phyloP scores from a whole-genome alignment of 2,329 filamentous ascomycete genomes.

The Cytospora paraplurivora region DNA sequence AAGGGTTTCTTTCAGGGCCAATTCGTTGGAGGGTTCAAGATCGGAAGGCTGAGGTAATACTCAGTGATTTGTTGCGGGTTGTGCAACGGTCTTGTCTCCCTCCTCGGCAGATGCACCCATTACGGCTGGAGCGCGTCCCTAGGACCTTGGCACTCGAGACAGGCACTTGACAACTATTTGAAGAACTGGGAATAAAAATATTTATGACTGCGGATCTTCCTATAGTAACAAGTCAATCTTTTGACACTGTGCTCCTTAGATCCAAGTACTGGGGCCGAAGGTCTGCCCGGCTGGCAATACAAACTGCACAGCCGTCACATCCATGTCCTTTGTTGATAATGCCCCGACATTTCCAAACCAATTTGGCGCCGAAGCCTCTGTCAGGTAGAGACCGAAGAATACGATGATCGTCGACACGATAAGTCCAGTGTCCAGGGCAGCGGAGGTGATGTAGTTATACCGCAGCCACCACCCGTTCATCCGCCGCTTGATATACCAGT shows the following conservation, averaged over 20 bases:
- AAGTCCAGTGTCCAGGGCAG: conserved; percentile 69
- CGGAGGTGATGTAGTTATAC: conserved; percentile 76
- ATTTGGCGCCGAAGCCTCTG: conserved; percentile 53
- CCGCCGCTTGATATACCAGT: conserved; percentile 65
- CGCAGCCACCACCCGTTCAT: conserved; percentile 73
- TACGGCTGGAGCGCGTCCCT: not conserved
- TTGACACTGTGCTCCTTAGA: conserved; percentile 33
- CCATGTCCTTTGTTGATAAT: conserved; percentile 50
- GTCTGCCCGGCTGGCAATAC: conserved; percentile 46
- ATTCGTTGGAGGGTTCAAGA: conserved; percentile 44
- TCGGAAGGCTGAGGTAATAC: conserved; percentile 20
- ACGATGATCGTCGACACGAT: conserved; percentile 68
- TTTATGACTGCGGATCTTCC: not conserved
- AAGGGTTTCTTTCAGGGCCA: conserved; percentile 40
- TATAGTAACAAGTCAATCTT: not conserved
- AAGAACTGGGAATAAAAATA: not conserved
- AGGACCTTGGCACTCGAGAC: not conserved
- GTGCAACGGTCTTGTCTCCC: not conserved
- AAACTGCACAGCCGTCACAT: conserved; percentile 46
- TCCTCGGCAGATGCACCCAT: not conserved
- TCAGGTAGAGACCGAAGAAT: conserved; percentile 68
- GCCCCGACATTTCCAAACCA: conserved; percentile 65
- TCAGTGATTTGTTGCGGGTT: not conserved
- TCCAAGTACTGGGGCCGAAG: conserved; percentile 56
- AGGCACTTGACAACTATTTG: not conserved